Conservation (phyloP, 805 yeast species). For the Komagataella ulmi region DNA sequence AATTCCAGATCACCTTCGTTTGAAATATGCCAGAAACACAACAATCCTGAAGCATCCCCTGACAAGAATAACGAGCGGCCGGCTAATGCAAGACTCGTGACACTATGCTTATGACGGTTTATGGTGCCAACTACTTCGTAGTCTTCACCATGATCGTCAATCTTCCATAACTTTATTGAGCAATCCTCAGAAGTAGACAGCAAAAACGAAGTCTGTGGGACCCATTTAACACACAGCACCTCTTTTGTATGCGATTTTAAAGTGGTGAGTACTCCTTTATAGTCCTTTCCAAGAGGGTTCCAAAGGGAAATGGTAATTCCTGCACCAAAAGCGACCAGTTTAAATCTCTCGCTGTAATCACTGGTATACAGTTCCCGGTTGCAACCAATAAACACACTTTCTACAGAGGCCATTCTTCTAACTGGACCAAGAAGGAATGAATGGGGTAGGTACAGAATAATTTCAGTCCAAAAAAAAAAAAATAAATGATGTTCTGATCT, state of each 20-base stretch:
- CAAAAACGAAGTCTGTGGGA: slow-evolving; percentile 28
- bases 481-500: background rate
- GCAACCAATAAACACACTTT: slow-evolving; percentile 61
- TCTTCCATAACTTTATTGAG: slow-evolving; percentile 45
- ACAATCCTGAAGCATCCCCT: slow-evolving; percentile 52
- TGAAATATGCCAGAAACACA: slow-evolving; percentile 35
- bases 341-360: slow-evolving; percentile 26
- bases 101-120: slow-evolving; percentile 31
- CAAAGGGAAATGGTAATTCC: slow-evolving; percentile 53
- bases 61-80: slow-evolving; percentile 27
- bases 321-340: slow-evolving; percentile 61
- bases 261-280: slow-evolving; percentile 37
- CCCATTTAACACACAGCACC: slow-evolving; percentile 56
- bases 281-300: slow-evolving; percentile 33
- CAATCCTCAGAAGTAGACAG: slow-evolving; percentile 63
- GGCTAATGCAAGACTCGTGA: slow-evolving; percentile 37
- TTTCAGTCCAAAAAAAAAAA: background rate
- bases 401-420: slow-evolving; percentile 15
- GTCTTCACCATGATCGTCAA: background rate
- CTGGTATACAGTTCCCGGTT: slow-evolving; percentile 51
- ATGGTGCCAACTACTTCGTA: slow-evolving; percentile 15
- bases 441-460: background rate
- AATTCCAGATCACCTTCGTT: slow-evolving; percentile 11
- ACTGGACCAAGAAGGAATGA: background rate
- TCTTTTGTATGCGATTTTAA: slow-evolving; percentile 48